Evolutionary conservation across 768 basidiomycete genomes (phyloP).

Genomic region (Mycena polygramma): DNA sequence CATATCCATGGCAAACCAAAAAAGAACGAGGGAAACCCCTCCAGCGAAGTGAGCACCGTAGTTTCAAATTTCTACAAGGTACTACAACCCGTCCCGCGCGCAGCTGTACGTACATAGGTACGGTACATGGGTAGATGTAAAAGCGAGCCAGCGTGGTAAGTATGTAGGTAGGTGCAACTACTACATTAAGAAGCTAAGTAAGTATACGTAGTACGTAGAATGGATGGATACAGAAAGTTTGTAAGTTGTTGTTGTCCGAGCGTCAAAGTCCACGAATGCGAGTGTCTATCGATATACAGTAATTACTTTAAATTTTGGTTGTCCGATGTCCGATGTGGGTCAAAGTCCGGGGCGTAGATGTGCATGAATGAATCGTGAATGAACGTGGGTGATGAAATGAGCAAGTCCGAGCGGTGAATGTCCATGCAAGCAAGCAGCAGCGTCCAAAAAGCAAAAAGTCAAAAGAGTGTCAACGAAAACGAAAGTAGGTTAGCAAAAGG

Average conservation of each 20-base stretch:
- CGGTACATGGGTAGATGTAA: slow-evolving; percentile 10
- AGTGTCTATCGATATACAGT: slow-evolving; percentile 33
- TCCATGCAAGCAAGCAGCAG: slow-evolving; percentile 20
- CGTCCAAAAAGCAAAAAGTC: slow-evolving; percentile 24
- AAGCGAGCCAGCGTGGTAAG: slow-evolving; percentile 19
- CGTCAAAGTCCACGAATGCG: slow-evolving; percentile 12
- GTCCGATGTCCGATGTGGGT: slow-evolving; percentile 29
- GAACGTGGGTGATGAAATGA: slow-evolving; percentile 26
- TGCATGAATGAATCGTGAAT: slow-evolving; percentile 36
- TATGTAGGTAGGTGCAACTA: not conserved
- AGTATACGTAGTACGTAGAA: slow-evolving; percentile 7
- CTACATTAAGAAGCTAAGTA: slow-evolving; percentile 17
- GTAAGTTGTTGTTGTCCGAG: slow-evolving; percentile 18
- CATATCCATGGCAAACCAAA: no score
- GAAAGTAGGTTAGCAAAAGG: slow-evolving; percentile 7
- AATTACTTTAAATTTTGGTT: slow-evolving; percentile 7
- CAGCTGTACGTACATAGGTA: slow-evolving; percentile 24
- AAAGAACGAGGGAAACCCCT: slow-evolving; percentile 2
- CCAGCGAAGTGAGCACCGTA: not conserved
- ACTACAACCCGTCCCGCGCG: slow-evolving; percentile 17
- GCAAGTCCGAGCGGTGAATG: slow-evolving; percentile 23
- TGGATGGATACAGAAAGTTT: slow-evolving; percentile 16
- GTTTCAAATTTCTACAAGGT: slow-evolving; percentile 16
- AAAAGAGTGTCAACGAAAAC: slow-evolving; percentile 25
- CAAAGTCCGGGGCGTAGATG: slow-evolving; percentile 34